Evolutionary conservation across 371 early-diverging fungal genomes (phyloP).

Genomic region (Rhizomucor pusillus): DNA sequence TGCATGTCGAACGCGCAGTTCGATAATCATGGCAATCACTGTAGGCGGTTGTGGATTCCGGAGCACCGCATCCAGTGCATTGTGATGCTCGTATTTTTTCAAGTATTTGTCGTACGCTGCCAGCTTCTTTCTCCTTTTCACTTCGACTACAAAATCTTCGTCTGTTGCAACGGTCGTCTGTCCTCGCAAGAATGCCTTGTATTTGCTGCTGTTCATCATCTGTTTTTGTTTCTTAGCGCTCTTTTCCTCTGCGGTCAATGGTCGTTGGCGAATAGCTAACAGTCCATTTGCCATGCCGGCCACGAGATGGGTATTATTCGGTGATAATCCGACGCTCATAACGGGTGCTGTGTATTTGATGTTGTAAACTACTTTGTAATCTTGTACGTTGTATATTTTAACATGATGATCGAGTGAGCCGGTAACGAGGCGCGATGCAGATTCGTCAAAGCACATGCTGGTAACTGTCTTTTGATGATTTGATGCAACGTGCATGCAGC

Average conservation of each 20-base stretch:
- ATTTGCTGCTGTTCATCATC: constrained; percentile 53
- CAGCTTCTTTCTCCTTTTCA: constrained; percentile 56
- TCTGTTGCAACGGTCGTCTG: constrained; percentile 29
- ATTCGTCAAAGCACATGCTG: constrained; percentile 77
- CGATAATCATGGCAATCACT: constrained; percentile 79
- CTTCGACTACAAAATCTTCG: constrained; percentile 73
- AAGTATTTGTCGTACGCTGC: constrained; percentile 79
- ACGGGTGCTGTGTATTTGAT: constrained; percentile 92
- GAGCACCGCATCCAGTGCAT: constrained; percentile 82
- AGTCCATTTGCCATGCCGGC: constrained; percentile 94
- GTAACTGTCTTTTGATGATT: constrained; percentile 97
- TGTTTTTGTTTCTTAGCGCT: constrained; percentile 48
- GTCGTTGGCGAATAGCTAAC: constrained; percentile 82
- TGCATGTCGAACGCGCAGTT: constrained; percentile 85
- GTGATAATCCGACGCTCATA: constrained; percentile 79
- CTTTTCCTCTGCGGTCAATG: constrained; percentile 56
- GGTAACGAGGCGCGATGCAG: constrained; percentile 74
- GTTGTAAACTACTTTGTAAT: constrained; percentile 84
- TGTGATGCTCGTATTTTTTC: constrained; percentile 79
- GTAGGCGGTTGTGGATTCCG: constrained; percentile 50
- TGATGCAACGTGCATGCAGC: constrained; percentile 67
- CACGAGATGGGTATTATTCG: constrained; percentile 84
- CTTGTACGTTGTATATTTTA: constrained; percentile 85
- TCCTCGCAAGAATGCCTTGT: constrained; percentile 76
- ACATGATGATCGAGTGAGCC: constrained; percentile 95